Base-by-base conservation (phyloP, 352 stramenopile genomes). In the Pythium sp. region DNA sequence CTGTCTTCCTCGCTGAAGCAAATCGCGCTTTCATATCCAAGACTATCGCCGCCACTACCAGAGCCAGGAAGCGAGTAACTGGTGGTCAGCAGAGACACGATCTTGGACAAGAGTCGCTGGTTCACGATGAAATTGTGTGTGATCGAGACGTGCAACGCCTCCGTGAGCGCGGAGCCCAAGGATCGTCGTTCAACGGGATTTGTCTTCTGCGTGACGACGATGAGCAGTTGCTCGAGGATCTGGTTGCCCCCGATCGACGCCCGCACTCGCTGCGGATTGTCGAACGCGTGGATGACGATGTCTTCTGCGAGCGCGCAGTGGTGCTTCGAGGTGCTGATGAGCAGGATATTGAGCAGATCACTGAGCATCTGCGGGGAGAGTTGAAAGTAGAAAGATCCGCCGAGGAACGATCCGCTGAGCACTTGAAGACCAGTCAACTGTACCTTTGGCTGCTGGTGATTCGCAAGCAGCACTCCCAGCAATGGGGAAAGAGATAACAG, bases 141-240 rank as follows among this genome's bases (percentile, higher is more conserved):
- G 53, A 84, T 79, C 2, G 81, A 88, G 8, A 88, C 75, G 54
- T 82, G 82, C 3, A 91, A 51, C 20, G 87, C 81, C 32, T 89
- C 72, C 0, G 75, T 84, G 7, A 91, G 68, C 5, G 80, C 79
- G 15, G 80, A 62, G 5, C 77, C 68, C 3, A 91, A 55, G 1
- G 72, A 60, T 6, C 53, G 72, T 12, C 72, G 61, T n/a, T 69
- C 46, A 38, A 62, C 62, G 3, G 70, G 55, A 24, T 73, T 77
- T 2, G 70, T 68, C 28, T 79, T 72, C 47, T 92, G 79, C 11
- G 75, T 81, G 43, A 90, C 87, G 1, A 90, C 76, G 32, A 92
- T 90, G 26, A 92, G 67, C 3, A 90, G 62, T 51, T 87, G 84
- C 64, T 92, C 81, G 0, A 92, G 74, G 55, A 90, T 88, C 34